Evolutionary conservation across 2,329 filamentous ascomycete genomes (phyloP), one percentile per base, ranked within the genome.

Genomic region (Acrodontium crateriforme): DNA sequence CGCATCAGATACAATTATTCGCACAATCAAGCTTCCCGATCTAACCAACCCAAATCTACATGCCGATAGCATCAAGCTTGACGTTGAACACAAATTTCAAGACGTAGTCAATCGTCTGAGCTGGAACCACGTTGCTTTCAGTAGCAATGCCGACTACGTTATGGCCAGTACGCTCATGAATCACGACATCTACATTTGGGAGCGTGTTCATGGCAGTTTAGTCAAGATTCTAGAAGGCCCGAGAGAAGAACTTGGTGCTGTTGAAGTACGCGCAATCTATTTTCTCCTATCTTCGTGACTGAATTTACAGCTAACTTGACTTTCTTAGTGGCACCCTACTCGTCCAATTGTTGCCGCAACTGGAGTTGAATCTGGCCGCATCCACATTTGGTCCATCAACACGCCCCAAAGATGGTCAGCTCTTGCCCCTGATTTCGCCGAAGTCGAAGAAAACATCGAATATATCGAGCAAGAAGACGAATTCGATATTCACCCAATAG

Each of bases 181-280:
- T 48, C 85, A 94, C 45, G 87, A 98, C 55, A 80, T 98, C 38
- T 95, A 95, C 56, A 85, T 95, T 16, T 95, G 87, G 89, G 89
- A 98, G 58, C 74, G 89, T 30, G 79, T 78, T 31, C 83, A 91
- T 46, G 89, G 89, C 27, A 93, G 83, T 55, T 61, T 98, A 32
- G 85, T 94, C 29, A 91, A 92, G 54, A 98, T 98, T 62, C 67
- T 98, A 20, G 91, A 98, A 53, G 87, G 89, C 1, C 85, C 87
- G 1, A 91, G 91, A 47, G 89, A 98, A 57, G 91, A 98, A 55
- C 74, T 95, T 36, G 87, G 87, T 1, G 80, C 91, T 4, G 85
- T 98, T 15, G 89, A 98, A 12, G 20, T 22, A 22, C 13, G 4
- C 20, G 13, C 10, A 8, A 36, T 45, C n/a, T n/a, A n/a, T n/a